Base-by-base conservation (phyloP, 495 filamentous ascomycete genomes). In the Tuber borchii region DNA sequence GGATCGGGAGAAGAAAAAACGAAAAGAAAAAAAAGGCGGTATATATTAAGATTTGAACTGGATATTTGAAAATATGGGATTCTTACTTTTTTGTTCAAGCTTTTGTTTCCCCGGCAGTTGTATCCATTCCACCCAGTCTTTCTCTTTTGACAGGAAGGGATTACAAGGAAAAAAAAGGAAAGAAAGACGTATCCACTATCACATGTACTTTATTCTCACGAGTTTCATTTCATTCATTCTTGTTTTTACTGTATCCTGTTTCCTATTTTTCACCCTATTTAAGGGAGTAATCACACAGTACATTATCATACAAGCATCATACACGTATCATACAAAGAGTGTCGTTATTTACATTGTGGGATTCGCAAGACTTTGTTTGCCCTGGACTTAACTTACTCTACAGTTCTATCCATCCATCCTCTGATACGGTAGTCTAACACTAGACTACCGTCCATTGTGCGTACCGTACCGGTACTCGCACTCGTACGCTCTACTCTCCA, bases 1-100 rank as follows among this genome's bases (percentile, higher is more conserved):
- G 22, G 22, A 56, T n/a, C 10, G 10, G n/a, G 10, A 9, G 10
- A 56, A 56, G 45, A 74, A 70, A 45, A 45, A 69, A 56, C 39
- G 48, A 56, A 56, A 51, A 69, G 37, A 70, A 75, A 77, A 76
- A 71, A 71, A 73, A 82, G 34, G 34, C 31, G 31, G 17, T 26
- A 26, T 14, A 65, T 65, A 65, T 65, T 65, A 34, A 26, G 40
- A 73, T 20, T 10, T 39, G 31, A 45, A 48, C 44, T 73, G 42
- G 75, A 72, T 56, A 40, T 16, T 73, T 56, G 43, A 61, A 39
- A 43, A 48, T 70, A 40, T 51, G 74, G 56, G 72, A 69, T 40
- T 76, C 26, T 73, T 26, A 26, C 56, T 75, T 51, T 71, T 61
- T 61, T 17, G 19, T 12, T 31, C 56, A 2, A 14, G 51, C 61